These are phyloP conservation scores for Aspergillus cejpii DNA, from an alignment of 2,329 filamentous ascomycete genomes.

Conservation along the genomic window DNA sequence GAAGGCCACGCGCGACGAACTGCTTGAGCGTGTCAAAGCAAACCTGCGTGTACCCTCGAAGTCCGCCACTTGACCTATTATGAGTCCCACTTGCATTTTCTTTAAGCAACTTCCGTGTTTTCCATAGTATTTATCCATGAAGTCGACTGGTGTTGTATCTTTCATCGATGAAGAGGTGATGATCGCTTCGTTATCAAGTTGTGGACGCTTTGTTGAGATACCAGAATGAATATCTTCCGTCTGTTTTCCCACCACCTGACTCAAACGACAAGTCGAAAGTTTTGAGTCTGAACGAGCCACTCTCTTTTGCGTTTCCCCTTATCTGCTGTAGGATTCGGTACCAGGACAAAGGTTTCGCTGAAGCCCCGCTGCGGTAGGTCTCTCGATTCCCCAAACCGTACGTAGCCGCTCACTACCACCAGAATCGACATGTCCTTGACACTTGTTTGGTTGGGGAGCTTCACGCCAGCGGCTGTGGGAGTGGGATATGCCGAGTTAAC, in stretches of 20 bases:
- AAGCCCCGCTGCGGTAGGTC: constrained; percentile 63
- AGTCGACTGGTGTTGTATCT: constrained; percentile 2
- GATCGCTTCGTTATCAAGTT: neutral
- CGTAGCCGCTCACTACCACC: constrained; percentile 65
- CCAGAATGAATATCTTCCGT: neutral
- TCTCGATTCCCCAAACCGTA: constrained; percentile 58
- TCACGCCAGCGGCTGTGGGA: constrained; percentile 38
- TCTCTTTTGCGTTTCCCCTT: constrained; percentile 51
- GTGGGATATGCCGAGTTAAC: constrained; percentile 63
- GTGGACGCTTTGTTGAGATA: neutral
- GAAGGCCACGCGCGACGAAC: constrained; percentile 55
- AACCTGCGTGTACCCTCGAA: constrained; percentile 52
- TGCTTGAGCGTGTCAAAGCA: constrained; percentile 62
- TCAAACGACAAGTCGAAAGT: constrained; percentile 54
- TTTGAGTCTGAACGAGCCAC: constrained; percentile 67
- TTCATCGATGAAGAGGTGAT: neutral
- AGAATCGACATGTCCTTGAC: constrained; percentile 60
- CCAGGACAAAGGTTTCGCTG: constrained; percentile 72
- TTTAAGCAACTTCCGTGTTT: neutral
- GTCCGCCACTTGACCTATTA: constrained; percentile 6
- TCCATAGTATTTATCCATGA: neutral
- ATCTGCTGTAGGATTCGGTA: constrained; percentile 57
- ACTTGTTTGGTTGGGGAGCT: constrained; percentile 38
- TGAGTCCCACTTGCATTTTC: neutral
- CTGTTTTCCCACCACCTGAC: neutral